A percentile compares a stretch with the other conserved stretches of the same genome.
Conservation (phyloP, 768 basidiomycete genomes). For the Nidularia pulvinata region DNA sequence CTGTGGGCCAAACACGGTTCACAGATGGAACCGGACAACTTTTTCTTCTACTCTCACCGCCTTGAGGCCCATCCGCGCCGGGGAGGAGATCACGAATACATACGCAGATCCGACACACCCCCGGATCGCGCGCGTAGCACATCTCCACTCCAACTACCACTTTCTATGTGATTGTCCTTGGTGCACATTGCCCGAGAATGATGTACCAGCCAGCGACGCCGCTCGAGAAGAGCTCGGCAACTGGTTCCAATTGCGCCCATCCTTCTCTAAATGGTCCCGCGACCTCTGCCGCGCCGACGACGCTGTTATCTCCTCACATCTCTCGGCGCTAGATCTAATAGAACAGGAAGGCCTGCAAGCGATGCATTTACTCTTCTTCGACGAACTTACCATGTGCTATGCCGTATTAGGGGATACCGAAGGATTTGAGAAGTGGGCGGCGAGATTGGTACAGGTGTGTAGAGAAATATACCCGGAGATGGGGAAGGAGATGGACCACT, state of each 20-base stretch:
- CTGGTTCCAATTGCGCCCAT: slow-evolving; percentile 31
- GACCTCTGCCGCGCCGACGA: slow-evolving; percentile 39
- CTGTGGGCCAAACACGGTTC: slow-evolving; percentile 41
- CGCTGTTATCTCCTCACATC: slow-evolving; percentile 34
- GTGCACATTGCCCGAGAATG: slow-evolving; percentile 16
- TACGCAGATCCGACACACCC: slow-evolving; percentile 40
- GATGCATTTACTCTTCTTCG: slow-evolving; percentile 35
- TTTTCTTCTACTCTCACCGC: slow-evolving; percentile 39
- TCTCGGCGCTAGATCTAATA: slow-evolving; percentile 33
- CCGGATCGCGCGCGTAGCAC: slow-evolving; percentile 25
- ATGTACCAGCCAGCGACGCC: slow-evolving; percentile 23
- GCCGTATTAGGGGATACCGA: slow-evolving; percentile 35
- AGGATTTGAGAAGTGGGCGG: slow-evolving; percentile 32
- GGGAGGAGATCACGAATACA: slow-evolving; percentile 44
- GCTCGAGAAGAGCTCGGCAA: slow-evolving; percentile 26
- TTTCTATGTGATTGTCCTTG: slow-evolving; percentile 38
- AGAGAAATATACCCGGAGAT: slow-evolving; percentile 19
- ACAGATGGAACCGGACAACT: slow-evolving; percentile 36
- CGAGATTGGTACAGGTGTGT: slow-evolving; percentile 21
- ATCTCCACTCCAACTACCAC: slow-evolving; percentile 33
- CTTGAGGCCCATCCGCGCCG: slow-evolving; percentile 29
- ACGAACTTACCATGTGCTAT: slow-evolving; percentile 40
- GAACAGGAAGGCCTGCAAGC: slow-evolving; percentile 38
- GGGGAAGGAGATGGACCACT: slow-evolving; percentile 20
- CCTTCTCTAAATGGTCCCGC: slow-evolving; percentile 38